Base-by-base conservation (phyloP, 106 monocot species). In the Gastrodia elata region DNA sequence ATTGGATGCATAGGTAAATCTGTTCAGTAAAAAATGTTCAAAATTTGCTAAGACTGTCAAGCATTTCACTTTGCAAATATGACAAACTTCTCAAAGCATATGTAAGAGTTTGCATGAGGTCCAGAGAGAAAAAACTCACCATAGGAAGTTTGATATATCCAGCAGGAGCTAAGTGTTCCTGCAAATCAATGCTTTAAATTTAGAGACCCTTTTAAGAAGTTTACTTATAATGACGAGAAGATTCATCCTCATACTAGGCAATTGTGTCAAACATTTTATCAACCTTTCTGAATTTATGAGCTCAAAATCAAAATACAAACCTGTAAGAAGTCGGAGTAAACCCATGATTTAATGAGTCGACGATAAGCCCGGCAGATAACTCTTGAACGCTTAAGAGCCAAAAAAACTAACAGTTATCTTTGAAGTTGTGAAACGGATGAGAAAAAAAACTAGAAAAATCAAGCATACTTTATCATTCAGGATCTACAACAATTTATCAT, bases 71-170 rank as follows among this genome's bases (percentile, higher is more conserved):
- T 56, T 22, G 24, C 6, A 56, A 8, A 22, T 56, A 22, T n/a
- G 55, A 56, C 24, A 22, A 56, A 57, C 0, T 25, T 25, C n/a
- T 57, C 57, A 25, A 18, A 56, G 4, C 10, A 65, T n/a, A n/a
- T 28, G 2, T 13, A 65, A 36, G 36, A 65, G 15, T 5, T 2
- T 65, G 24, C 36, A 39, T 8, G 25, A 37, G 44, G 38, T 38
- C 49, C 6, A 38, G 52, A 78, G 30, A 42, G 8, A 37, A 75
- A 71, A 48, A 18, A 67, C 91, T 91, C 57, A 99, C 98, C 58
- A 82, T 91, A 44, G 98, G 98, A 84, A 99, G 93, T 70, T 99
- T 99, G 24, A 99, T 68, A 82, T 93, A 99, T 42, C 98, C 93
- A 73, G 91, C 85, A 42, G 98, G 98, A 68, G 91, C 91, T 70